Evolutionary conservation across 2,329 filamentous ascomycete genomes (phyloP).

Genomic region (Aspergillus pseudoviridinutans): DNA sequence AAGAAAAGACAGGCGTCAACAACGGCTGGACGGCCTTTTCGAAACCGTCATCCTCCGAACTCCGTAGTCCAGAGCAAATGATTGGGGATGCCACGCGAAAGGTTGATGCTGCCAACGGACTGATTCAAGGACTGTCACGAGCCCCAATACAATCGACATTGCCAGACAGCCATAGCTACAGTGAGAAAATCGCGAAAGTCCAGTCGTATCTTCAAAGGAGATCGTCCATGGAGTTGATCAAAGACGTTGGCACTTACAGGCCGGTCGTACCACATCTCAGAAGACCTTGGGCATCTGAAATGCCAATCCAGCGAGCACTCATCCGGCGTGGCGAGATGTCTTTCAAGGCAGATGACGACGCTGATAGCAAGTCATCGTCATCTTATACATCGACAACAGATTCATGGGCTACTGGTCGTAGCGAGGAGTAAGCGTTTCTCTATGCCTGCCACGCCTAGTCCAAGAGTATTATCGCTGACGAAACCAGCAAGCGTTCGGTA

Average conservation of each 20-base stretch:
- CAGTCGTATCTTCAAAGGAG: background rate
- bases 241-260: background rate
- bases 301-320: conserved; percentile 1
- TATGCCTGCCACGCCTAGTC: background rate
- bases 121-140: conserved; percentile 26
- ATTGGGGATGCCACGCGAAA: conserved; percentile 28
- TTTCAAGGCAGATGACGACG: conserved; percentile 4
- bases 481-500: conserved; percentile 8
- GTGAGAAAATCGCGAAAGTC: conserved; percentile 5
- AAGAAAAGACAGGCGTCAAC: background rate
- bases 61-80: conserved; percentile 25
- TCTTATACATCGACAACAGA: conserved; percentile 19
- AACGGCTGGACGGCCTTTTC: conserved; percentile 7
- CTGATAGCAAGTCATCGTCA: conserved; percentile 11
- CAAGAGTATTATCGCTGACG: conserved; percentile 2
- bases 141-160: conserved; percentile 13
- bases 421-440: conserved; percentile 16
- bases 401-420: conserved; percentile 20
- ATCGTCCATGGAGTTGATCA: background rate
- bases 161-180: background rate
- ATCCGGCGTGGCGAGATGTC: conserved; percentile 1
- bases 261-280: background rate
- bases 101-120: conserved; percentile 23
- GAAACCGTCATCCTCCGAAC: conserved; percentile 14
- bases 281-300: conserved; percentile 16